These are phyloP conservation scores for Teunomyces aglyptinius DNA, from an alignment of 805 yeast species.

Conservation along the genomic window DNA sequence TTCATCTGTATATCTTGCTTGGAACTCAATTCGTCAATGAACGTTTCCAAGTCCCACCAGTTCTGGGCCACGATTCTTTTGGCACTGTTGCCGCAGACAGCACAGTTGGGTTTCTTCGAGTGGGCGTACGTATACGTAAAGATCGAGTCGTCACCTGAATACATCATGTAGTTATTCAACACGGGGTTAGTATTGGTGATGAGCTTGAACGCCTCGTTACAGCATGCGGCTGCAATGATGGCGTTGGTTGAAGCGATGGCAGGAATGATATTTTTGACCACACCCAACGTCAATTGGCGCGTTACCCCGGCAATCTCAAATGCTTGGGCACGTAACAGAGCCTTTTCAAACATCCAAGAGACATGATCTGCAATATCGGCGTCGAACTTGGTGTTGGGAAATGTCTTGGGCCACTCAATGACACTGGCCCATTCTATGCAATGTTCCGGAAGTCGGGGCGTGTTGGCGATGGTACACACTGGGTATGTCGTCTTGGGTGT, in stretches of 20 bases:
- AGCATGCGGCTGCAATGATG: constrained; percentile 82
- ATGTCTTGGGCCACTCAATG: constrained; percentile 63
- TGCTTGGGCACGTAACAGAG: constrained; percentile 56
- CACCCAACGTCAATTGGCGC: constrained; percentile 71
- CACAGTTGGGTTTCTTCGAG: constrained; percentile 59
- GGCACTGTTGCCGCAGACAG: constrained; percentile 64
- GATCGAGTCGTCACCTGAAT: constrained; percentile 77
- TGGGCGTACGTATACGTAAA: constrained; percentile 72
- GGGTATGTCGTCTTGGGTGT: constrained; percentile 70
- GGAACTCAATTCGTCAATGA: constrained; percentile 40
- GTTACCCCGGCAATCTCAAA: constrained; percentile 79
- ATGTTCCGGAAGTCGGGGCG: constrained; percentile 93
- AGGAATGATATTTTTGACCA: constrained; percentile 88
- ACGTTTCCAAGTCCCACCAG: constrained; percentile 33
- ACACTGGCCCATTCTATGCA: constrained; percentile 89
- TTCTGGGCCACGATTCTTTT: constrained; percentile 22
- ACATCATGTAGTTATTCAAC: constrained; percentile 78
- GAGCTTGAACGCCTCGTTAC: constrained; percentile 81
- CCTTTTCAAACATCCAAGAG: constrained; percentile 55
- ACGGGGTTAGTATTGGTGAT: constrained; percentile 67
- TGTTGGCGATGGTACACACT: constrained; percentile 89
- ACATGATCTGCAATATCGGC: constrained; percentile 68
- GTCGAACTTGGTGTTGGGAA: constrained; percentile 53
- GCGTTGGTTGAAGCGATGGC: constrained; percentile 95
- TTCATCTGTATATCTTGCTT: constrained; percentile 32